A percentile compares a stretch with the other conserved stretches of the same genome.
Evolutionary conservation across 2,329 filamentous ascomycete species (phyloP).

Genomic region (Trichoderma afroharzianum): DNA sequence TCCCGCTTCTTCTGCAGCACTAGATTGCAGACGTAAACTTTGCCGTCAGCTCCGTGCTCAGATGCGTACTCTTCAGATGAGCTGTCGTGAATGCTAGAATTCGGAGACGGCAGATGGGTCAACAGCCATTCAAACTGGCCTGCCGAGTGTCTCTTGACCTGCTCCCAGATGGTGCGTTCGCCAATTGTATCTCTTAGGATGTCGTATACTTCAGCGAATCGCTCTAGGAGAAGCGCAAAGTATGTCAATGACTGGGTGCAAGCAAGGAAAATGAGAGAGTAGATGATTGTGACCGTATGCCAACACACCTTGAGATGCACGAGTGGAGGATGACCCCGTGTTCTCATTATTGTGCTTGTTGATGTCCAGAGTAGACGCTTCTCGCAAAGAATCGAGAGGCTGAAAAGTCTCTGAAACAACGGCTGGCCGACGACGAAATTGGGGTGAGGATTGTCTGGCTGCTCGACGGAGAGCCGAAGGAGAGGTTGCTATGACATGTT

Average conservation of each 20-base stretch:
- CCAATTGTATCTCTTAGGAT: slow-evolving; percentile 22
- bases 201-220: neutral
- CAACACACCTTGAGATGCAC: slow-evolving; percentile 14
- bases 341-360: slow-evolving; percentile 7
- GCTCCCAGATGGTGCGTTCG: slow-evolving; percentile 29
- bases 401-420: slow-evolving; percentile 33
- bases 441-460: slow-evolving; percentile 20
- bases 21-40: slow-evolving; percentile 52
- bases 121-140: slow-evolving; percentile 52
- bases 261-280: neutral
- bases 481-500: slow-evolving; percentile 15
- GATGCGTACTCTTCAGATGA: neutral
- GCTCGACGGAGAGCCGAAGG: slow-evolving; percentile 19
- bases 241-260: slow-evolving; percentile 6
- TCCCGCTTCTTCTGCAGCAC: slow-evolving; percentile 35
- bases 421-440: slow-evolving; percentile 28
- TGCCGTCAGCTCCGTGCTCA: slow-evolving; percentile 23
- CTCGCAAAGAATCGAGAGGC: slow-evolving; percentile 31
- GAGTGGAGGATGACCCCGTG: neutral
- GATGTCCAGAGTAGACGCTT: slow-evolving; percentile 24
- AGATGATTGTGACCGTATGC: neutral
- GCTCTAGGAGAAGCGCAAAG: slow-evolving; percentile 2
- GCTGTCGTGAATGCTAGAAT: slow-evolving; percentile 22
- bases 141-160: slow-evolving; percentile 42
- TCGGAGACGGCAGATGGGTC: slow-evolving; percentile 33